Percentiles rank a stretch among this genome's conserved stretches.
phyloP scores from a whole-genome alignment of 2,329 filamentous ascomycete species.

The Aspergillus brasiliensis region DNA sequence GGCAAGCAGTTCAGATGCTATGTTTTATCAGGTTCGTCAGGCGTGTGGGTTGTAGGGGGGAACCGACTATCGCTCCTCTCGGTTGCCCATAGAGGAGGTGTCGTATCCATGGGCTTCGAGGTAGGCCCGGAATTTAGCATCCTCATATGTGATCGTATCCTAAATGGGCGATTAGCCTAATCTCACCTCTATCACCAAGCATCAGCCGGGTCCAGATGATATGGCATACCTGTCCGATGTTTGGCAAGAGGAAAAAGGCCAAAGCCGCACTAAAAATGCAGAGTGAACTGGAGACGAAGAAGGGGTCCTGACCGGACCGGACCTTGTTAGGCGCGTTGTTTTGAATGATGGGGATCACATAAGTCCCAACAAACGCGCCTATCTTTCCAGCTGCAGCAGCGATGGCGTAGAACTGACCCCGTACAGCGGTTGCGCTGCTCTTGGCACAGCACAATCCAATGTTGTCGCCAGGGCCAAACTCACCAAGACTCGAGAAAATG shows the following conservation, averaged over 20 bases:
- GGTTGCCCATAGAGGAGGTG: slow-evolving; percentile 57
- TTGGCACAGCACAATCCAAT: slow-evolving; percentile 86
- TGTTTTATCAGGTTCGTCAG: background rate
- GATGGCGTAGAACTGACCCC: slow-evolving; percentile 69
- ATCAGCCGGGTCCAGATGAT: background rate
- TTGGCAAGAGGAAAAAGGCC: slow-evolving; percentile 68
- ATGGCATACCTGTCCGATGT: slow-evolving; percentile 60
- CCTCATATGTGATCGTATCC: slow-evolving; percentile 78
- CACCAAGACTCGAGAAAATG: slow-evolving; percentile 75
- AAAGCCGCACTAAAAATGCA: slow-evolving; percentile 72
- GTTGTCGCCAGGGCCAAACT: slow-evolving; percentile 86
- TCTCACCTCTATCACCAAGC: too few relatives aligned
- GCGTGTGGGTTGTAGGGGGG: background rate
- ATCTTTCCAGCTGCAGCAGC: slow-evolving; percentile 51
- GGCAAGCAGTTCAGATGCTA: background rate
- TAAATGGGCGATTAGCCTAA: background rate
- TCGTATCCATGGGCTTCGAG: slow-evolving; percentile 77
- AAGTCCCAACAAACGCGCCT: slow-evolving; percentile 79
- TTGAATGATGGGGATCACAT: slow-evolving; percentile 73
- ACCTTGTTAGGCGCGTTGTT: slow-evolving; percentile 57
- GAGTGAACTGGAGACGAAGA: slow-evolving; percentile 76
- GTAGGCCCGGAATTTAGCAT: slow-evolving; percentile 72
- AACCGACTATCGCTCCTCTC: background rate
- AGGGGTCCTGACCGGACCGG: slow-evolving; percentile 79
- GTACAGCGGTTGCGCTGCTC: slow-evolving; percentile 85